phyloP scores from a whole-genome alignment of 1,284 basidiomycete species.

The Vanrija pseudolonga region DNA sequence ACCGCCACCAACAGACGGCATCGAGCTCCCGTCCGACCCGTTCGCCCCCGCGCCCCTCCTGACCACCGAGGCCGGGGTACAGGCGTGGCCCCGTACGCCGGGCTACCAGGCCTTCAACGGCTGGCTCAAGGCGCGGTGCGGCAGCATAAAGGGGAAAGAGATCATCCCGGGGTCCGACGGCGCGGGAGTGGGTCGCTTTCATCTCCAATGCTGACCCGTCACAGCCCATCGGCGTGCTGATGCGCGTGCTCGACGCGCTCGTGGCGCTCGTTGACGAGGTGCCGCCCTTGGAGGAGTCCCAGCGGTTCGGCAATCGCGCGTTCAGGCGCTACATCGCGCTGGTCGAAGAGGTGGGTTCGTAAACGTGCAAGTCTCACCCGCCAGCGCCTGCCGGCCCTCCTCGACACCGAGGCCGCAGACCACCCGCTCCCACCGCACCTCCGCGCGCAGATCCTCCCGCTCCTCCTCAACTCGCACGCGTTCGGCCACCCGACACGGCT shows the following conservation, averaged over 20 bases:
- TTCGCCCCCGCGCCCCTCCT: constrained; percentile 25
- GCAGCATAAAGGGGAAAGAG: constrained; percentile 63
- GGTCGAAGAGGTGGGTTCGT: constrained; percentile 64
- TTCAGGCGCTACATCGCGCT: constrained; percentile 83
- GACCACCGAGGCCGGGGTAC: constrained; percentile 63
- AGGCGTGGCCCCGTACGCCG: constrained; percentile 62
- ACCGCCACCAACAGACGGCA: neutral
- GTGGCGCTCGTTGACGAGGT: constrained; percentile 77
- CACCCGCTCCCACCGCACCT: constrained; percentile 53
- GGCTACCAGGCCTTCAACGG: constrained; percentile 68
- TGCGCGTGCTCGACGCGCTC: constrained; percentile 65
- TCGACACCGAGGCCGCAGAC: constrained; percentile 49
- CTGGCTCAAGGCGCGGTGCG: constrained; percentile 69
- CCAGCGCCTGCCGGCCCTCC: constrained; percentile 62
- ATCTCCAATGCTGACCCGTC: neutral
- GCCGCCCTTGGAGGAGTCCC: constrained; percentile 71
- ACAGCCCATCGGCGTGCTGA: constrained; percentile 55
- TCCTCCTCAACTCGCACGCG: constrained; percentile 51
- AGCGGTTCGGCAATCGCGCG: constrained; percentile 90
- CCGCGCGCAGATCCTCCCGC: constrained; percentile 65
- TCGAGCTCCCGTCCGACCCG: constrained; percentile 24
- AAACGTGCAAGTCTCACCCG: constrained; percentile 3
- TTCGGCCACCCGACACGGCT: constrained; percentile 89
- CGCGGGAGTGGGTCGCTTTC: constrained; percentile 1
- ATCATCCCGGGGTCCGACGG: constrained; percentile 26